phyloP scores from a whole-genome alignment of 2,329 filamentous ascomycete genomes.

The Pestalotiopsis sp. region DNA sequence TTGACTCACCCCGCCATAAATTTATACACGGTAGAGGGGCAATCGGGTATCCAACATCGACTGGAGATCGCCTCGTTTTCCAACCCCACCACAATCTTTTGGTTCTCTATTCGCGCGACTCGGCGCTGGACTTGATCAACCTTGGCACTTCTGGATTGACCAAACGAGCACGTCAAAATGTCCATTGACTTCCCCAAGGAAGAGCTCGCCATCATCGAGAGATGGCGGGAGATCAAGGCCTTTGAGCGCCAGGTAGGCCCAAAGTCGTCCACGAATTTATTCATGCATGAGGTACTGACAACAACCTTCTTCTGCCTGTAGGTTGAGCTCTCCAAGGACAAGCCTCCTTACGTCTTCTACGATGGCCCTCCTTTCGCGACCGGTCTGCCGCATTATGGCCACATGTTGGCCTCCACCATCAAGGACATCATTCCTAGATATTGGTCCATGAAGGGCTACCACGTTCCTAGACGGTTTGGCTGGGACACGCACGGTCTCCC shows the following conservation, averaged over 20 bases:
- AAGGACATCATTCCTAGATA: conserved; percentile 97
- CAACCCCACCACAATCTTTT: neutral
- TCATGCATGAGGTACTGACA: conserved; percentile 3
- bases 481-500: conserved; percentile 96
- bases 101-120: neutral
- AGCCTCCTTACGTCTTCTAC: conserved; percentile 91
- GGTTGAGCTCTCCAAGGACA: conserved; percentile 79
- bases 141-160: conserved; percentile 1
- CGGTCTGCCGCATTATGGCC: conserved; percentile 68
- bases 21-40: conserved; percentile 9
- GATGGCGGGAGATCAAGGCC: conserved; percentile 91
- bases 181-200: conserved; percentile 92
- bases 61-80: conserved; percentile 6
- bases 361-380: conserved; percentile 83
- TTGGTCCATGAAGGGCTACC: conserved; percentile 95
- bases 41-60: neutral
- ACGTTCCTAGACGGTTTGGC: conserved; percentile 90
- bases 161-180: conserved; percentile 49
- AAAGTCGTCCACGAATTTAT: conserved; percentile 17
- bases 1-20: conserved; percentile 24
- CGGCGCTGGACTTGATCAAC: neutral
- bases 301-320: conserved; percentile 25
- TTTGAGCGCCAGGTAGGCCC: conserved; percentile 76
- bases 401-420: conserved; percentile 88
- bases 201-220: conserved; percentile 81